Evolutionary conservation across 164 flowering plant species (phyloP), one percentile per base, ranked within the genome.

Genomic region (Vitis rotundifolia): DNA sequence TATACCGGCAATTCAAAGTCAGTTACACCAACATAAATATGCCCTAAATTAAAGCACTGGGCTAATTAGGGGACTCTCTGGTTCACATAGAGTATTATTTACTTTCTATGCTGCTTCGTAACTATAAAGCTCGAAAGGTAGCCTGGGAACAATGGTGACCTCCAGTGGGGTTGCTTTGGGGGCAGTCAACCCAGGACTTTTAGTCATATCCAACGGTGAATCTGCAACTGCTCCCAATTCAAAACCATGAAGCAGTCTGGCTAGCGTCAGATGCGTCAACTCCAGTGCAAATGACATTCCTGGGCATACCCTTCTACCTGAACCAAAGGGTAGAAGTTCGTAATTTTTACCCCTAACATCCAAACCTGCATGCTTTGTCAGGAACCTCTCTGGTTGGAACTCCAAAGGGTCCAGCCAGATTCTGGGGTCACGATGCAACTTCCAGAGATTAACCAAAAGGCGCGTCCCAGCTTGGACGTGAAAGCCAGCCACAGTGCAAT

Each of bases 341-440:
- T 66, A 78, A 22, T 60, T 5, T 11, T 63, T 65, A 8, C 80
- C 80, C 44, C 59, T n/a, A 2, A 74, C 58, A 37, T 71, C 74
- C 9, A 73, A 13, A 8, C 63, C 68, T n/a, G 15, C 59, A 16
- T 76, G 73, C 14, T 28, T 54, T 0, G 71, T 73, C 8, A 79
- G 67, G 67, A 82, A 80, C 50, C 83, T 75, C 63, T 78, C 85
- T 1, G 85, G 78, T 11, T 19, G 47, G 56, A 82, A 82, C 62
- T 80, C 76, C 3, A n/a, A 18, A 0, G 85, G 83, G 18, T 74
- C 56, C 1, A 68, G 11, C 85, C 82, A 82, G 1, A 82, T 47
- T 4, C 73, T n/a, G 5, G 84, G 82, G 51, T 82, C 85, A 5
- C 80, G 72, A 1, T 76, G 85, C 48, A 82, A 13, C 77, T 79